Evolutionary conservation across 1,284 basidiomycete genomes (phyloP).

Genomic region (Papiliotrema fonsecae): DNA sequence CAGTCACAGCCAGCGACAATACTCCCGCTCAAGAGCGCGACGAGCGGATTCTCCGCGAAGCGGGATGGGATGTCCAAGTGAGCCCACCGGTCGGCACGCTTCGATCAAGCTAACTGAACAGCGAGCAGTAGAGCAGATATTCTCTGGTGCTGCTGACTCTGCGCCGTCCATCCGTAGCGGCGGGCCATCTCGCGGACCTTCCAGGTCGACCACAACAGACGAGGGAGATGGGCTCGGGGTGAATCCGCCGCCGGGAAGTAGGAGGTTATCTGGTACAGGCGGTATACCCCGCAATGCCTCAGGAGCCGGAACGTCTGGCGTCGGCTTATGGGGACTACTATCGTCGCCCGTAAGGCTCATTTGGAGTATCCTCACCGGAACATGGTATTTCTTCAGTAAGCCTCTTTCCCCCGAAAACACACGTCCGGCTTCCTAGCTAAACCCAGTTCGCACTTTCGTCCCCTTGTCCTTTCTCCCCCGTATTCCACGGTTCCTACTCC

Average conservation of each 20-base stretch:
- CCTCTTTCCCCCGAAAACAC: background rate
- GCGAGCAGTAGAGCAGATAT: slow-evolving; percentile 37
- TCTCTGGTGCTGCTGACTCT: slow-evolving; percentile 13
- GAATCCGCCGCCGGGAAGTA: background rate
- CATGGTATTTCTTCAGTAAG: slow-evolving; percentile 48
- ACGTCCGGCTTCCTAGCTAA: background rate
- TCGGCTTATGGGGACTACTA: slow-evolving; percentile 34
- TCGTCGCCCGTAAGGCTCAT: slow-evolving; percentile 35
- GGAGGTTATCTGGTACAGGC: background rate
- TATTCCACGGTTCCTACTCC: slow-evolving; percentile 43
- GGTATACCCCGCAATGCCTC: slow-evolving; percentile 2
- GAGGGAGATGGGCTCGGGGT: background rate
- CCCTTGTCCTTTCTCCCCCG: slow-evolving; percentile 41
- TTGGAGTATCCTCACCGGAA: slow-evolving; percentile 32
- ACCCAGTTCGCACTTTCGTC: slow-evolving; percentile 40
- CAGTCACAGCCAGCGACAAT: slow-evolving; percentile 42
- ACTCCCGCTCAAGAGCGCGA: slow-evolving; percentile 34
- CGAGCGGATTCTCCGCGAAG: slow-evolving; percentile 40
- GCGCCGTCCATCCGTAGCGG: background rate
- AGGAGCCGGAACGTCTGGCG: slow-evolving; percentile 18
- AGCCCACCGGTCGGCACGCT: slow-evolving; percentile 9
- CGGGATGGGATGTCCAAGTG: slow-evolving; percentile 47
- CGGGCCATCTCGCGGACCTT: background rate
- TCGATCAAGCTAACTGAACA: slow-evolving; percentile 6
- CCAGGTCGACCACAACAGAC: background rate